Evolutionary conservation across 2,329 filamentous ascomycete species (phyloP), one percentile per base, ranked within the genome.

Genomic region (Endoconidiophora polonica): DNA sequence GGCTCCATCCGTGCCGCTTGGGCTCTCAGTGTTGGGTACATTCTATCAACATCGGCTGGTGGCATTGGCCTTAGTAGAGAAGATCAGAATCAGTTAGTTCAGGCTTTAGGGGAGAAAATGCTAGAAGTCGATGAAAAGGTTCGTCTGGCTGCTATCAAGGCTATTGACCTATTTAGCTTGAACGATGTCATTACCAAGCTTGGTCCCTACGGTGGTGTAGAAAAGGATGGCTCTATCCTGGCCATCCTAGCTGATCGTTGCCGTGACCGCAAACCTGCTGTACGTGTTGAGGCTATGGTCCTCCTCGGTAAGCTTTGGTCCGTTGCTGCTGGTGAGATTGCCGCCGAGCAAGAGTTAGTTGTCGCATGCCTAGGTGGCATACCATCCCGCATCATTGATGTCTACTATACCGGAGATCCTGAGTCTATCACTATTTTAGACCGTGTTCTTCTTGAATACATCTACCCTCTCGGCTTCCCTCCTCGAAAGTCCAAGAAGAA

Each of bases 91-190:
- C 71, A 74, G 43, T 73, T 96, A 37, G 75, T 95, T 44, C 75
- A 76, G 54, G 77, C 77, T 6, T 70, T 96, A 18, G 77, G 79
- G 1, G 84, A 87, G 53, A 87, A 90, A 67, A 73, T 96, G 9
- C 80, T 80, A 18, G 91, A 98, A 61, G 77, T 74, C 36, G 91
- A 98, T 59, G 91, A 98, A 59, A 88, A 82, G 60, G 91, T 98
- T 41, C 80, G 91, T 29, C 66, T 95, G 52, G 83, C 88, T 29
- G 86, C 87, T n/a, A 82, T 96, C 45, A 83, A 86, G 60, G 82
- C 83, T 1, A 76, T 98, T 22, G 83, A 83, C 53, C 73, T 76
- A 12, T 94, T 96, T 61, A 77, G 77, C 55, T 86, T 94, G 63
- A 72, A 77, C 48, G 80, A 91, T 56, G 76, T 95, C 49, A 73